Evolutionary conservation across 2,329 filamentous ascomycete genomes (phyloP), one percentile per base, ranked within the genome.

Genomic region (Cryphonectria radicalis): DNA sequence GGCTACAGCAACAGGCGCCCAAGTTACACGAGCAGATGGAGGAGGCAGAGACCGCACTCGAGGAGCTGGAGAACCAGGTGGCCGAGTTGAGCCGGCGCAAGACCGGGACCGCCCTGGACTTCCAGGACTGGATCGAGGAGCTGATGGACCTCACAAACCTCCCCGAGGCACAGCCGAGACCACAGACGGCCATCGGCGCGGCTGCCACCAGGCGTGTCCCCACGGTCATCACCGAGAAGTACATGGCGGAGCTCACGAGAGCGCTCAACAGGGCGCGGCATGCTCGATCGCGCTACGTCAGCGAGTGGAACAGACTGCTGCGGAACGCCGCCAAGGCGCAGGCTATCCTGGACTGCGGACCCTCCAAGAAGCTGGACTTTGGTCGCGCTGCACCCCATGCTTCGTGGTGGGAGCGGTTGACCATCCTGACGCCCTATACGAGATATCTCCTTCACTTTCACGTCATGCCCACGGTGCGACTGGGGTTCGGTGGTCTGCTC

Each of bases 111-210:
- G 91, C 93, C 6, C 84, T 85, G 69, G 88, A 92, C 59, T 96
- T 95, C 77, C 89, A 91, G 75, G 95, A 97, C 76, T 99, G 96
- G 96, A 97, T 99, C 74, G 95, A 98, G 75, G 96, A 99, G 78
- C 84, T 99, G 43, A 91, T 90, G 3, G 95, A 98, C 74, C 89
- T 91, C 74, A 90, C 90, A 62, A 91, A 88, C 76, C 81, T 93
- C 7, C 88, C 91, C 2, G 93, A 95, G 75, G 83, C 85, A 4
- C 84, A 84, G 59, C 84, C 87, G 2, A 82, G 85, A 68, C 78
- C 80, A 62, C 75, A 81, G 62, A 77, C 80, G 63, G 79, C 84
- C 42, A 80, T 82, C 28, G 78, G 84, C 60, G 80, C 82, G 28
- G 81, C 85, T 40, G 82, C 84, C 25, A 79, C 78, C 62, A 82